Conservation (phyloP, 768 basidiomycete genomes). For the Mycena indigotica region DNA sequence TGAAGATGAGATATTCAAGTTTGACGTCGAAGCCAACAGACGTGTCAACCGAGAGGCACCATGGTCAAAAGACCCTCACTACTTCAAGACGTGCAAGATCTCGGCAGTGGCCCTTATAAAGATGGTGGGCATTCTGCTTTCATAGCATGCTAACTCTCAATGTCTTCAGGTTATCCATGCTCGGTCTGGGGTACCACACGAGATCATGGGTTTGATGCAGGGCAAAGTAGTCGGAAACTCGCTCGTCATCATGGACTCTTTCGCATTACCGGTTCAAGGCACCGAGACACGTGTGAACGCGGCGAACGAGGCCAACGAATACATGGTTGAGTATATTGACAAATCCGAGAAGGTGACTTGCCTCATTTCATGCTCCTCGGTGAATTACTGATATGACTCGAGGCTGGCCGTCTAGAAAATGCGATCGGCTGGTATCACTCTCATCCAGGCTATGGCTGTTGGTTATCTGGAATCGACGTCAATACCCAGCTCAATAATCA, state of each 20-base stretch:
- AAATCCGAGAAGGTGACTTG: slow-evolving; percentile 72
- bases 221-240: slow-evolving; percentile 85
- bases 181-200: slow-evolving; percentile 93
- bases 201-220: slow-evolving; percentile 99
- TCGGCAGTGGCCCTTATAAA: slow-evolving; percentile 95
- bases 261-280: slow-evolving; percentile 95
- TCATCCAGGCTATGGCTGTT: slow-evolving; percentile 98
- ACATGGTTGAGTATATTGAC: slow-evolving; percentile 93
- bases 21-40: slow-evolving; percentile 68
- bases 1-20: slow-evolving; percentile 80
- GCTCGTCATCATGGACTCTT: slow-evolving; percentile 91
- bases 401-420: slow-evolving; percentile 86
- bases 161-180: slow-evolving; percentile 88
- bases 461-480: slow-evolving; percentile 98
- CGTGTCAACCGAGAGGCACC: slow-evolving; percentile 69
- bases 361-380: background rate
- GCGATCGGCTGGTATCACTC: slow-evolving; percentile 98
- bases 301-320: slow-evolving; percentile 92
- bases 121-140: slow-evolving; percentile 57
- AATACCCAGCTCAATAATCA: slow-evolving; percentile 96
- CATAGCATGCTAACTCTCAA: slow-evolving; percentile 3
- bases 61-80: slow-evolving; percentile 85
- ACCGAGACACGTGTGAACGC: slow-evolving; percentile 99
- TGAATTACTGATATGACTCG: background rate
- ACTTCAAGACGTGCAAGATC: slow-evolving; percentile 91